Conservation (phyloP, 257 asterid genomes). For the Scutellaria galericulata region DNA sequence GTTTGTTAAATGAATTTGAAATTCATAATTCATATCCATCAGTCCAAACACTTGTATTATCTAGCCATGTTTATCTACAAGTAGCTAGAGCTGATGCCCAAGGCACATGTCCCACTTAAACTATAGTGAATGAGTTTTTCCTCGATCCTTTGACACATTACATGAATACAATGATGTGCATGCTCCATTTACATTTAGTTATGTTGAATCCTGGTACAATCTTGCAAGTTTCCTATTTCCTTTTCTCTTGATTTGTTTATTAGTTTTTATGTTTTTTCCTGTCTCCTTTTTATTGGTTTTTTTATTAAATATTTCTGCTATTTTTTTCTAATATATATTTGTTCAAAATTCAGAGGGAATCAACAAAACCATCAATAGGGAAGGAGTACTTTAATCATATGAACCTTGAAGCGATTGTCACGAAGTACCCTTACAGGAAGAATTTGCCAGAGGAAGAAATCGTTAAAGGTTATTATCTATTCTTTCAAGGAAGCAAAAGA, state of each 20-base stretch:
- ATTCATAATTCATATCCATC: background rate
- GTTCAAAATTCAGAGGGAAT: conserved; percentile 72
- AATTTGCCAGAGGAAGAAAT: conserved; percentile 73
- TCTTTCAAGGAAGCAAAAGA: conserved; percentile 29
- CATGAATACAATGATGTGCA: conserved; percentile 19
- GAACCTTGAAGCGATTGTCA: conserved; percentile 86
- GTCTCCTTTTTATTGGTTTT: background rate
- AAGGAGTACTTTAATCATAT: conserved; percentile 92
- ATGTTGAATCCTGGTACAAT: conserved; percentile 28
- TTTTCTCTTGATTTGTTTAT: conserved; percentile 22
- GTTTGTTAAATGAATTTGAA: conserved; percentile 1
- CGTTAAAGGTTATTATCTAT: conserved; percentile 64
- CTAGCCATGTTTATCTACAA: conserved; percentile 17
- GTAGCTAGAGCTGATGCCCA: conserved; percentile 26
- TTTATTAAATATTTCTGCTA: conserved; percentile 30
- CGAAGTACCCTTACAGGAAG: conserved; percentile 85
- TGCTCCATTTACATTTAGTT: conserved; percentile 16
- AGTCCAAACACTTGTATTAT: background rate
- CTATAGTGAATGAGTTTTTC: conserved; percentile 23
- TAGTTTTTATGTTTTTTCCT: conserved; percentile 15
- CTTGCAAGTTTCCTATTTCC: conserved; percentile 22
- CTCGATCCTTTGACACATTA: conserved; percentile 21
- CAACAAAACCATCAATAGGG: conserved; percentile 81
- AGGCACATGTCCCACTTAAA: conserved; percentile 9
- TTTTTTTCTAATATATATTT: conserved; percentile 30